These are phyloP conservation scores for Fraxinus greggii DNA, from an alignment of 305 asterid genomes.

Conservation along the genomic window DNA sequence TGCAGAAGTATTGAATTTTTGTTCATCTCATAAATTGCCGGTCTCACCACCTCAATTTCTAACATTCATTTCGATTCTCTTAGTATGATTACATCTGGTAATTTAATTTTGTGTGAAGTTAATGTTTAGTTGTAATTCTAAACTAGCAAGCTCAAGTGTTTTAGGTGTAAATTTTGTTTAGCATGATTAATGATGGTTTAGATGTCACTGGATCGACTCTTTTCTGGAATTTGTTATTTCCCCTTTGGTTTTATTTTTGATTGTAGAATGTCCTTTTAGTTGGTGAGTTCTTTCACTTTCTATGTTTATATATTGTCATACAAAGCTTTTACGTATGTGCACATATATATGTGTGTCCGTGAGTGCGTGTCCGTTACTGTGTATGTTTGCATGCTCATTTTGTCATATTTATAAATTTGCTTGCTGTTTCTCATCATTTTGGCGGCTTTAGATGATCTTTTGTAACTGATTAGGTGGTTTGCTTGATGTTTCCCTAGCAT, in stretches of 20 bases:
- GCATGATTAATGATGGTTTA: not conserved
- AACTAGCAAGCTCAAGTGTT: not conserved
- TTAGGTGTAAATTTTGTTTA: not conserved
- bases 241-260: not conserved
- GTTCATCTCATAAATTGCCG: not conserved
- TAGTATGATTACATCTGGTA: not conserved
- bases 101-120: not conserved
- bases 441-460: conserved; percentile 25
- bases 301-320: not conserved
- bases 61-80: not conserved
- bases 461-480: conserved; percentile 59
- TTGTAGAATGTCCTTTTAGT: not conserved
- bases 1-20: not conserved
- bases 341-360: not conserved
- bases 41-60: not conserved
- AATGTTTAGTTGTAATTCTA: not conserved
- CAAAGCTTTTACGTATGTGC: not conserved
- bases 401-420: not conserved
- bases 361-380: not conserved
- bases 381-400: not conserved
- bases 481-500: conserved; percentile 70
- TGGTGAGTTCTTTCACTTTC: not conserved
- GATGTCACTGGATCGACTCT: not conserved
- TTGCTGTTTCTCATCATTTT: not conserved
- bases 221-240: not conserved